phyloP scores from a whole-genome alignment of 129 eudicot genomes.

The Calendula officinalis region DNA sequence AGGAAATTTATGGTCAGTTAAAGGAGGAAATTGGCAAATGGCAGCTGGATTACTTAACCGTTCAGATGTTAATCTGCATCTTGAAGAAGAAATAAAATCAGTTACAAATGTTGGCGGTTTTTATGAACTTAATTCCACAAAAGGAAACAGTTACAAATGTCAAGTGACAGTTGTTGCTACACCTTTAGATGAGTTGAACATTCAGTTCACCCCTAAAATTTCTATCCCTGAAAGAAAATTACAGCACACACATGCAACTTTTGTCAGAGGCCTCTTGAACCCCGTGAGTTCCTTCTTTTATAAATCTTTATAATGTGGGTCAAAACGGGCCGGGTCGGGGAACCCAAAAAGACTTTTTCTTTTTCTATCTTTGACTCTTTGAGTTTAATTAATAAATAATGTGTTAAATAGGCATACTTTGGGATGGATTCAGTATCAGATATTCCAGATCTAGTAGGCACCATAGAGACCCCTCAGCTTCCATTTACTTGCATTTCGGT shows the following conservation, averaged over 20 bases:
- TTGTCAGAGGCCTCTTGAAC: conserved; percentile 79
- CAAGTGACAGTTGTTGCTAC: conserved; percentile 79
- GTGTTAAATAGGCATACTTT: conserved; percentile 58
- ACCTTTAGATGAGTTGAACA: conserved; percentile 75
- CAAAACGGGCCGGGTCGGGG: background rate
- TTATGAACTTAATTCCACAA: conserved; percentile 71
- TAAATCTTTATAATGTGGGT: background rate
- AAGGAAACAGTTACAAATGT: conserved; percentile 73
- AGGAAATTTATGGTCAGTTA: conserved; percentile 79
- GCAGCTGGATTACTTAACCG: conserved; percentile 80
- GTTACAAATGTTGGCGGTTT: conserved; percentile 47
- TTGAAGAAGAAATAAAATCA: conserved; percentile 76
- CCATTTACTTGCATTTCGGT: conserved; percentile 80
- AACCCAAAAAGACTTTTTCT: background rate
- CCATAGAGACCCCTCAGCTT: conserved; percentile 60
- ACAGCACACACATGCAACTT: conserved; percentile 90
- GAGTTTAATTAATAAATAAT: background rate
- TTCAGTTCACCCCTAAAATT: conserved; percentile 56
- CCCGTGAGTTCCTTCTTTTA: conserved; percentile 50
- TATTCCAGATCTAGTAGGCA: conserved; percentile 79
- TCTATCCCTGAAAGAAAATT: conserved; percentile 73
- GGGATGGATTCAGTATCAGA: conserved; percentile 54
- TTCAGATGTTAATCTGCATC: conserved; percentile 76
- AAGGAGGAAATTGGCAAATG: conserved; percentile 97
- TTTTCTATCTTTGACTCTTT: background rate